Base-by-base conservation (phyloP, 495 filamentous ascomycete species). In the Talaromyces trachyspermus region DNA sequence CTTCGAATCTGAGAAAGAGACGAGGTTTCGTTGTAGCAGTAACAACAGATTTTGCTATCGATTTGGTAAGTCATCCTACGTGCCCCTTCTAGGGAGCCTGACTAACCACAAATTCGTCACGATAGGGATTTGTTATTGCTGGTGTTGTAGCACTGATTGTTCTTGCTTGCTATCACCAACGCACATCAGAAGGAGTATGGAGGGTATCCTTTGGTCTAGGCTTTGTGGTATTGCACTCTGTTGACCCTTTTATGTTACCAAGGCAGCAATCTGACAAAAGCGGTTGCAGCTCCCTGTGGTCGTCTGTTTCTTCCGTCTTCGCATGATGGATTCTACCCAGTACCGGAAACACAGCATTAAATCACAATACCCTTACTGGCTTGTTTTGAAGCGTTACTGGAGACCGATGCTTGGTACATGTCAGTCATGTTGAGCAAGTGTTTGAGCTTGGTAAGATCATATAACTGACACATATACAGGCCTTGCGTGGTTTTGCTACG, bases 401-500 rank as follows among this genome's bases (percentile, higher is more conserved):
- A 66, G 61, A 32, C 57, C 61, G 2, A 57, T 69, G 58, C 43
- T 68, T 8, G 67, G 67, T 42, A 68, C 66, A 4, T 68, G 62
- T 62, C 36, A 55, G 56, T 55, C 22, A 9, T 36, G 14, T 33
- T 1, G 1, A 35, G 22, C 35, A 10, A 5, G 12, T 17, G 5
- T 36, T 17, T 4, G 14, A n/a, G 14, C 15, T n/a, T 5, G 9
- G 10, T n/a, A n/a, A 36, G 5, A n/a, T 36, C 11, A 2, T 8
- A 39, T 11, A 8, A 18, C 17, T 39, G 36, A 4, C 11, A 14
- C 9, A 4, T 17, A 12, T 9, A 12, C 14, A 63, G 60, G 57
- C 33, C 47, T 65, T 17, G 61, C 65, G 5, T 69, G 64, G 64
- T 68, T 68, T 27, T 60, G 62, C 41, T 69, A 70, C 30, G 65